Base-by-base conservation (phyloP, 2,329 filamentous ascomycete species). In the Talaromyces rugulosus region DNA sequence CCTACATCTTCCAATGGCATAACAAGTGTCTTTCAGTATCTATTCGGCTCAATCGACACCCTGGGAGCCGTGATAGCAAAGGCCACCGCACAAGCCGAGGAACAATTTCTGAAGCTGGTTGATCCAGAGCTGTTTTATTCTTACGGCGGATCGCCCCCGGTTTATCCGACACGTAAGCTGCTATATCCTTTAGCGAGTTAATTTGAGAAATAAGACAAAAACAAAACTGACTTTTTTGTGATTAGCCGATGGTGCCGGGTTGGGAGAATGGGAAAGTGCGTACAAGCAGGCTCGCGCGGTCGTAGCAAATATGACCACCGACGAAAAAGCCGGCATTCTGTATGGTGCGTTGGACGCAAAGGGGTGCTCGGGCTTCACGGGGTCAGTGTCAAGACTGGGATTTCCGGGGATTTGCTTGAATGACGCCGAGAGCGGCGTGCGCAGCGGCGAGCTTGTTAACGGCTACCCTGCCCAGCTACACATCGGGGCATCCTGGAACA, bases 401-500 rank as follows among this genome's bases (percentile, higher is more conserved):
- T 80, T 77, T 61, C 74, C 75, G 5, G 76, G 75, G 4, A 59
- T 80, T 27, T 80, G 77, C 64, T 66, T 79, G 11, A 70, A 75
- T 18, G 78, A 80, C 67, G 76, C 74, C 5, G 75, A 72, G 1
- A 75, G 77, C 63, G 78, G 78, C 12, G 70, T 80, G 9, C 71
- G 79, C n/a, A 75, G 70, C 34, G 75, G 75, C 1, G 77, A 80
- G 40, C 73, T 74, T 1, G 77, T 81, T 4, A 79, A 74, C 55
- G 77, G 72, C 1, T 80, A 75, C 58, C 75, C 78, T 5, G 74
- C 75, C 1, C 77, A 74, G 7, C 67, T 81, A n/a, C 75, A 76
- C 56, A 72, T 76, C 7, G 78, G 77, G 11, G 76, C 78, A 12
- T 71, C 75, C 1, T 87, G 85, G 85, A 83, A 87, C 63, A 76